Base-by-base conservation (phyloP, 805 yeast species). In the Pachysolen tannophilus region DNA sequence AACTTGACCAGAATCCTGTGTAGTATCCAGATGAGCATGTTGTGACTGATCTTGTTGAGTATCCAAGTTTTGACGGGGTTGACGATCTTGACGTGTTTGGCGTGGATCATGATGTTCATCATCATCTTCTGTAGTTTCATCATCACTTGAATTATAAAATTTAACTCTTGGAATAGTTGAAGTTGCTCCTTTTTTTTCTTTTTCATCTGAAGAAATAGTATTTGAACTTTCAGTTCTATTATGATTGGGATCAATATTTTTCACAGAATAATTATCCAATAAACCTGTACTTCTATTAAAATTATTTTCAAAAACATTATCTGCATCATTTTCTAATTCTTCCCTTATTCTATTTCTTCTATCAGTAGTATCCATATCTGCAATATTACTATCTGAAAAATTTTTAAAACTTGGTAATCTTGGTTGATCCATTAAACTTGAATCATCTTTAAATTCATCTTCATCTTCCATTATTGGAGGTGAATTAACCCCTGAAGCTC, bases 81-180 rank as follows among this genome's bases (percentile, higher is more conserved):
- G 11, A 15, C 3, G 16, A 11, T 20, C n/a, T 24, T 13, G 5
- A 15, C 24, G 11, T 6, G n/a, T n/a, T 17, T 31, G 15, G 31
- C 38, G 11, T 28, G 39, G 9, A 11, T 34, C 40, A 11, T 30
- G 2, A 23, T 26, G 20, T 3, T 28, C 24, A 14, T 25, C 33
- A 6, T 38, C 40, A 6, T 32, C 42, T 14, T 40, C 38, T 37
- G 60, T 53, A 1, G 60, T 50, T 16, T 45, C 52, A 28, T 50
- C 60, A 10, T 46, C 56, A 17, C 50, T 44, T 11, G 49, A 50
- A n/a, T 39, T 43, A 17, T 40, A 32, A 20, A 37, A 37, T 15
- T 37, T 37, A 4, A 37, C 39, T 26, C 16, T 32, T 5, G 35
- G 39, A 23, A 5, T 8, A 7, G 8, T 8, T 14, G 8, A 23